These are phyloP conservation scores for Patellifolia procumbens DNA, from an alignment of 179 eudicot genomes.

Conservation along the genomic window DNA sequence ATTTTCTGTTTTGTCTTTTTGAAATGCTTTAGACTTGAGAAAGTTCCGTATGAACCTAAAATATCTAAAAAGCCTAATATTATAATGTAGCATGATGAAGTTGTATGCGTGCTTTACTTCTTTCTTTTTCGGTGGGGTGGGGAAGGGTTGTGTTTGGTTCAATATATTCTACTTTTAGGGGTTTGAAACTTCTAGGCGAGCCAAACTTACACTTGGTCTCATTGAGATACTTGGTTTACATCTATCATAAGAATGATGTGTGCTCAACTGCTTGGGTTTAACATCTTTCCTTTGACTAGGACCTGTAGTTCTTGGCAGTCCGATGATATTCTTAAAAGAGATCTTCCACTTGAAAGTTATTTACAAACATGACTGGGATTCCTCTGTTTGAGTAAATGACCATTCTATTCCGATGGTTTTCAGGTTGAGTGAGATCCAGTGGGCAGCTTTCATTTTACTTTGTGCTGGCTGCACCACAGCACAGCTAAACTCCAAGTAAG, in stretches of 20 bases:
- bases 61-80: neutral
- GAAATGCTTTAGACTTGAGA: neutral
- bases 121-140: neutral
- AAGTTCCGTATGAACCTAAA: neutral
- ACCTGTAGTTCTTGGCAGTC: neutral
- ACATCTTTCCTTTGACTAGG: neutral
- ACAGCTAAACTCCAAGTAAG: conserved; percentile 93
- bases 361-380: neutral
- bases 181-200: neutral
- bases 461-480: conserved; percentile 99
- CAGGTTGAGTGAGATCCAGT: conserved; percentile 96
- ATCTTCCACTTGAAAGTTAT: too few relatives aligned
- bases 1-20: neutral
- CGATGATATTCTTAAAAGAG: neutral
- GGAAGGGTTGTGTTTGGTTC: too few relatives aligned
- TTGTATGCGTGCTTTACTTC: neutral
- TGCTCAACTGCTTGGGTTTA: too few relatives aligned
- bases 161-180: too few relatives aligned
- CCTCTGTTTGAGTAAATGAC: neutral
- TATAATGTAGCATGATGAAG: neutral
- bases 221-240: neutral
- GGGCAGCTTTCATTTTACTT: conserved; percentile 95
- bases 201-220: neutral
- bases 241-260: neutral
- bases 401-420: conserved; percentile 17